phyloP scores from a whole-genome alignment of 768 basidiomycete species.

The Lactarius sanguifluus region DNA sequence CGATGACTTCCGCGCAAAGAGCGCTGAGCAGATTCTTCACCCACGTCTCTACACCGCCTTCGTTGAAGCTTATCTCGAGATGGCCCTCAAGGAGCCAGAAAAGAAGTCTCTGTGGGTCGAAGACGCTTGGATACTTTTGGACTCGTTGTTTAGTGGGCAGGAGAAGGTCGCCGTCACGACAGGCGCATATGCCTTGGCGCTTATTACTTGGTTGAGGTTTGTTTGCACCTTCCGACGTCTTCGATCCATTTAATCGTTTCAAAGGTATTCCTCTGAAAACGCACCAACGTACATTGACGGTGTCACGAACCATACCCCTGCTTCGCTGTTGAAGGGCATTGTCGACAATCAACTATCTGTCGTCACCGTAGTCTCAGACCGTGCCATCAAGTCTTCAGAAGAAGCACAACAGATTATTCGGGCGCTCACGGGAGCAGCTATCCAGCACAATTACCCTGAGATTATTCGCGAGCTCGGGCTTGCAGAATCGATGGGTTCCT shows the following conservation, averaged over 20 bases:
- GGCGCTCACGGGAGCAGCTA: slow-evolving; percentile 57
- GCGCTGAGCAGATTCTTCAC: slow-evolving; percentile 50
- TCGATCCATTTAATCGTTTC: slow-evolving; percentile 24
- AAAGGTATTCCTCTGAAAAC: slow-evolving; percentile 42
- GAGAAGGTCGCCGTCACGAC: slow-evolving; percentile 53
- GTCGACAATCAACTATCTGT: slow-evolving; percentile 51
- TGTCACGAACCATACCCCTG: slow-evolving; percentile 30
- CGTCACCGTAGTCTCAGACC: slow-evolving; percentile 55
- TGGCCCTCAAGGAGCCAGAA: slow-evolving; percentile 51
- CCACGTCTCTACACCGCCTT: slow-evolving; percentile 60
- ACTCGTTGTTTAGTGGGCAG: slow-evolving; percentile 49
- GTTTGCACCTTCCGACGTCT: slow-evolving; percentile 21
- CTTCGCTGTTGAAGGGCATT: slow-evolving; percentile 37
- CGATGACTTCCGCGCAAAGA: slow-evolving; percentile 50
- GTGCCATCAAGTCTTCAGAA: slow-evolving; percentile 52
- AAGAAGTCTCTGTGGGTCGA: slow-evolving; percentile 58
- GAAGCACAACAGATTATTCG: slow-evolving; percentile 57
- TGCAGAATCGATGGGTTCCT: slow-evolving; percentile 46
- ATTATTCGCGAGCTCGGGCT: slow-evolving; percentile 59
- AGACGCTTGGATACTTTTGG: slow-evolving; percentile 60
- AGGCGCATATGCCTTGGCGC: slow-evolving; percentile 67
- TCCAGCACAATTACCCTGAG: slow-evolving; percentile 49
- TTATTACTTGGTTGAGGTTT: slow-evolving; percentile 57
- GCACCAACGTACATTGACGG: slow-evolving; percentile 19
- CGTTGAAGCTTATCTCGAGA: slow-evolving; percentile 59